These are phyloP conservation scores for Domatiomyces globalis DNA, from an alignment of 2,329 filamentous ascomycete species.

Conservation along the genomic window DNA sequence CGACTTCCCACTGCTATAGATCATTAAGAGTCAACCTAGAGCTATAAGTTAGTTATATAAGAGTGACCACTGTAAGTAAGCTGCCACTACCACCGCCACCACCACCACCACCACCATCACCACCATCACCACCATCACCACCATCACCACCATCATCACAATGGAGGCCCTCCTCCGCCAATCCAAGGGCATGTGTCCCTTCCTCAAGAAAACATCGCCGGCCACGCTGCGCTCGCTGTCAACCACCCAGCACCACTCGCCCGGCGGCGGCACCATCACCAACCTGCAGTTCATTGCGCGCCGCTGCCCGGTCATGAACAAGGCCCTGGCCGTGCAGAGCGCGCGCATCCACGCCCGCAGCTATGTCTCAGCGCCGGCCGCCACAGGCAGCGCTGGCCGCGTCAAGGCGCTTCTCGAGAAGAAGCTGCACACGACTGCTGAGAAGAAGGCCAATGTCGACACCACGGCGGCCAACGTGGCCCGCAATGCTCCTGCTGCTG, in stretches of 20 bases:
- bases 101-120: too few species aligned
- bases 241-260: conserved; percentile 48
- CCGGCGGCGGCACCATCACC: conserved; percentile 84
- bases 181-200: conserved; percentile 93
- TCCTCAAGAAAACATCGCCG: conserved; percentile 86
- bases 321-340: conserved; percentile 77
- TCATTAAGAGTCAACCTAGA: neutral
- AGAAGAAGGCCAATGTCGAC: conserved; percentile 67
- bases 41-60: neutral
- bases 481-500: conserved; percentile 30
- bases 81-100: too few species aligned
- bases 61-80: too few species aligned
- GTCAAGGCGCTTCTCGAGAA: conserved; percentile 29
- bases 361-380: conserved; percentile 16
- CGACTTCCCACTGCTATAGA: neutral
- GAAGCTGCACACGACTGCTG: conserved; percentile 59
- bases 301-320: conserved; percentile 97
- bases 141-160: too few species aligned
- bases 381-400: conserved; percentile 24
- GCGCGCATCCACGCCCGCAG: conserved; percentile 23
- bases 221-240: conserved; percentile 82
- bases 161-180: conserved; percentile 96
- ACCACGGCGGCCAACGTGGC: conserved; percentile 27
- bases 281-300: conserved; percentile 89
- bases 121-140: too few species aligned